A percentile compares a stretch with the other conserved stretches of the same genome.
phyloP scores from a whole-genome alignment of 139 green algal genomes.

The Ettlia oleoabundans region DNA sequence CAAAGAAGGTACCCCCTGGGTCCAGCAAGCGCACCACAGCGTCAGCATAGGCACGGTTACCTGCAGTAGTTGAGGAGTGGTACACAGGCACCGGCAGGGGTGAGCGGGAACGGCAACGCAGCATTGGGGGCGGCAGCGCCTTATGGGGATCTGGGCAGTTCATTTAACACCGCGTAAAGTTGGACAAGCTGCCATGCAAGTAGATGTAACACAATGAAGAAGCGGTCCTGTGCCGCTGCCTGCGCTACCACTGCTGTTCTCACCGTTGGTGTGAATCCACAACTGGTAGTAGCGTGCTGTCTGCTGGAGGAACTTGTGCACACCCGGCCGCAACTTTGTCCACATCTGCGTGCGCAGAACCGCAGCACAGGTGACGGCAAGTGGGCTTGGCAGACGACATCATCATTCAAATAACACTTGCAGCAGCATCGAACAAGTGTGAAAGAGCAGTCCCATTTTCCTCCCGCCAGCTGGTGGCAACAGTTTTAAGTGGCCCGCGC shows the following conservation, averaged over 20 bases:
- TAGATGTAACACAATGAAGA: too few relatives aligned
- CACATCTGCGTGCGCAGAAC: conserved; percentile 58
- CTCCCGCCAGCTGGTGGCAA: too few relatives aligned
- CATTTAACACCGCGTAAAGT: too few relatives aligned
- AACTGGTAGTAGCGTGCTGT: conserved; percentile 75
- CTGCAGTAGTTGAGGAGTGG: conserved; percentile 5
- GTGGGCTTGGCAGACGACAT: too few relatives aligned
- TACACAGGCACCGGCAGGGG: background rate
- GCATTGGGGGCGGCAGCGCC: background rate
- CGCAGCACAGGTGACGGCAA: background rate
- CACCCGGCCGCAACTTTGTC: conserved; percentile 91
- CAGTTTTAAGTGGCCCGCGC: too few relatives aligned
- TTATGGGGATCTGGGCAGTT: background rate
- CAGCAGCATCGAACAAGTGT: too few relatives aligned
- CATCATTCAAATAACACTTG: too few relatives aligned
- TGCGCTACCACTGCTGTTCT: background rate
- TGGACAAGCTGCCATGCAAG: too few relatives aligned
- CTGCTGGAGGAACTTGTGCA: conserved; percentile 65
- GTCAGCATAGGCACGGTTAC: conserved; percentile 81
- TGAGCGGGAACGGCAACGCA: background rate
- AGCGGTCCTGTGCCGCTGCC: too few relatives aligned
- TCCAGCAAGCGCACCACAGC: conserved; percentile 88
- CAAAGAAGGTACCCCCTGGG: conserved; percentile 69
- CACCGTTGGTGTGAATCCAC: conserved; percentile 96
- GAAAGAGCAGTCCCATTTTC: too few relatives aligned